phyloP scores from a whole-genome alignment of 1,284 basidiomycete species.

The Moesziomyces sp. region DNA sequence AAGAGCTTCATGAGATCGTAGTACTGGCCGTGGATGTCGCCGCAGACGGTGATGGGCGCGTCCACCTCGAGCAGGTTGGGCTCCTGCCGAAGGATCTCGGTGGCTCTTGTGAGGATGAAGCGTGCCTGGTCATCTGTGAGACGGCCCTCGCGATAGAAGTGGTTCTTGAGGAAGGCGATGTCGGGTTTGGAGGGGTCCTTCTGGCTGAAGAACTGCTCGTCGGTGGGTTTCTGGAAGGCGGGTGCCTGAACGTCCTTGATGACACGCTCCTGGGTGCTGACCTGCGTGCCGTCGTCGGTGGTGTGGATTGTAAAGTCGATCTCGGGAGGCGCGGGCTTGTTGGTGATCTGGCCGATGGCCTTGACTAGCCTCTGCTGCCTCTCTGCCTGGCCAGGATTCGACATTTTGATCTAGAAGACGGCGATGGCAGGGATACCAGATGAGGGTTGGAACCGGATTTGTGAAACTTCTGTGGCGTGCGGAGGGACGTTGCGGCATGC shows the following conservation, averaged over 20 bases:
- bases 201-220: slow-evolving; percentile 80
- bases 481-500: too few relatives aligned
- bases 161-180: slow-evolving; percentile 96
- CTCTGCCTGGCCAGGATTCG: slow-evolving; percentile 19
- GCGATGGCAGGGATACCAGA: too few relatives aligned
- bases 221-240: slow-evolving; percentile 90
- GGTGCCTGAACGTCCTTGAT: slow-evolving; percentile 69
- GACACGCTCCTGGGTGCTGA: slow-evolving; percentile 69
- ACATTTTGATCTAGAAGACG: slow-evolving; percentile 10
- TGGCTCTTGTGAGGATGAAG: slow-evolving; percentile 82
- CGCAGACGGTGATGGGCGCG: slow-evolving; percentile 82
- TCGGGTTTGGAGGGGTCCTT: slow-evolving; percentile 70
- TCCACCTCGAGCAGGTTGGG: slow-evolving; percentile 90
- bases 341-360: slow-evolving; percentile 60
- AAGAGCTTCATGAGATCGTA: slow-evolving; percentile 68
- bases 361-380: slow-evolving; percentile 57
- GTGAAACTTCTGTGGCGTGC: too few relatives aligned
- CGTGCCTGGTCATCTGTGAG: slow-evolving; percentile 89
- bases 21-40: slow-evolving; percentile 67
- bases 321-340: slow-evolving; percentile 58
- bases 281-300: slow-evolving; percentile 69
- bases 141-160: slow-evolving; percentile 93
- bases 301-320: slow-evolving; percentile 69
- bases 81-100: slow-evolving; percentile 80
- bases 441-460: too few relatives aligned